Percentiles rank a stretch among this genome's conserved stretches.
Conservation (phyloP, 192 early-diverging fungal species). For the Lobosporangium transversale region DNA sequence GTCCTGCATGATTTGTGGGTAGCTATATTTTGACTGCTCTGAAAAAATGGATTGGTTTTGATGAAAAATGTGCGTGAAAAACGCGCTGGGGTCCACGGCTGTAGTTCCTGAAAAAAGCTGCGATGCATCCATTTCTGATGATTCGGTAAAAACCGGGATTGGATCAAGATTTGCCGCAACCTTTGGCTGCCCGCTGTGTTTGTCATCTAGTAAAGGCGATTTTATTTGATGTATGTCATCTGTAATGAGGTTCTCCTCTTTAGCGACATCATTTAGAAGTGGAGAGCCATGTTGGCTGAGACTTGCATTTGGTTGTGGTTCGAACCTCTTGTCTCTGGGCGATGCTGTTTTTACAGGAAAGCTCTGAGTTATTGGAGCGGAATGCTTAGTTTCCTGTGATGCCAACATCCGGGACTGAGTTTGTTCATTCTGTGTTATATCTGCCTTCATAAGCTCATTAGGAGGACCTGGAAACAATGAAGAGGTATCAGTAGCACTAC, state of each 20-base stretch:
- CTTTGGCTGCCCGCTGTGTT: neutral
- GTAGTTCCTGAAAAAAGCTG: neutral
- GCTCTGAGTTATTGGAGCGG: neutral
- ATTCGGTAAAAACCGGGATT: neutral
- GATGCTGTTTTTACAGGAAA: neutral
- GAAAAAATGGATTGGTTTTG: neutral
- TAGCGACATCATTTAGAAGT: neutral
- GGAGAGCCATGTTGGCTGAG: neutral
- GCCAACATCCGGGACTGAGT: too few species aligned
- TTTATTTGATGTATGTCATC: neutral
- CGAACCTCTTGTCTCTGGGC: neutral
- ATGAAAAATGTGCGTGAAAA: slow-evolving; percentile 9
- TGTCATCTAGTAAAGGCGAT: neutral
- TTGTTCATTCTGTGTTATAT: too few species aligned
- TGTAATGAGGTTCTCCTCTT: neutral
- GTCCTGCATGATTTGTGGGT: too few species aligned
- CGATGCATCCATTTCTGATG: slow-evolving; percentile 8
- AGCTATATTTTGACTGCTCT: too few species aligned
- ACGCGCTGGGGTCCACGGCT: neutral
- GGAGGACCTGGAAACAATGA: too few species aligned
- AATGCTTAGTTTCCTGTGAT: neutral
- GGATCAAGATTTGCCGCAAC: neutral
- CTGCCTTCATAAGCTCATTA: too few species aligned
- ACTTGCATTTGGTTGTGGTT: neutral
- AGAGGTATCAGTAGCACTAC: too few species aligned